Conservation (phyloP, 179 eudicot species). For the Camellia oleifera region DNA sequence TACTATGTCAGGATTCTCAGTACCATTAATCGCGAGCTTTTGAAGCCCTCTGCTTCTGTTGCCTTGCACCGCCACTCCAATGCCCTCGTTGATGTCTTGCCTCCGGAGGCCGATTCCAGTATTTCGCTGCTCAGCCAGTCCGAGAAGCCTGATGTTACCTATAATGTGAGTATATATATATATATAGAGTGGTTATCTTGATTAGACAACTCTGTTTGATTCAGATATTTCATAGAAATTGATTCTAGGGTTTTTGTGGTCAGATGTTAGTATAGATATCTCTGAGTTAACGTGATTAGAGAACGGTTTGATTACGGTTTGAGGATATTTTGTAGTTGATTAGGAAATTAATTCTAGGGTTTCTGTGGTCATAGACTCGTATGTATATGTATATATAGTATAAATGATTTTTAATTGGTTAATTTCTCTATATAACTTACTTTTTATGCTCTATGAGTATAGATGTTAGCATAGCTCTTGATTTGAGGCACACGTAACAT, state of each 20-base stretch:
- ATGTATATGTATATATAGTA: too few species aligned
- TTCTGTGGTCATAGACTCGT: background rate
- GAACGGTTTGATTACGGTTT: slow-evolving; percentile 6
- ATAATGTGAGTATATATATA: slow-evolving; percentile 46
- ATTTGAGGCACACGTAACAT: too few species aligned
- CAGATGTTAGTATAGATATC: slow-evolving; percentile 35
- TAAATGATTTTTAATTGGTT: background rate
- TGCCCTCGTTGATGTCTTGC: slow-evolving; percentile 89
- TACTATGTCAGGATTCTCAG: slow-evolving; percentile 84
- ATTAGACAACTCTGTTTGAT: background rate
- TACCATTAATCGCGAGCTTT: slow-evolving; percentile 75
- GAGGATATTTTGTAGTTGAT: background rate
- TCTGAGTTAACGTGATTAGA: too few species aligned
- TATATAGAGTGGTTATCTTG: too few species aligned
- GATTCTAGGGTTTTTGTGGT: slow-evolving; percentile 13
- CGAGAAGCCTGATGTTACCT: slow-evolving; percentile 93
- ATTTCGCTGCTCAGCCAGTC: slow-evolving; percentile 84
- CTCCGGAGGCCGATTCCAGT: slow-evolving; percentile 96
- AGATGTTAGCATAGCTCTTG: too few species aligned
- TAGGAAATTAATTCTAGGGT: slow-evolving; percentile 13
- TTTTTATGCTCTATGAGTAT: background rate
- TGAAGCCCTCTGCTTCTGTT: slow-evolving; percentile 85
- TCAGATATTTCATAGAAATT: background rate
- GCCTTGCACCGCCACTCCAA: slow-evolving; percentile 90
- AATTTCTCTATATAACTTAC: background rate